These are phyloP conservation scores for Marasmius tenuissimus DNA, from an alignment of 1,284 basidiomycete species.

Conservation along the genomic window DNA sequence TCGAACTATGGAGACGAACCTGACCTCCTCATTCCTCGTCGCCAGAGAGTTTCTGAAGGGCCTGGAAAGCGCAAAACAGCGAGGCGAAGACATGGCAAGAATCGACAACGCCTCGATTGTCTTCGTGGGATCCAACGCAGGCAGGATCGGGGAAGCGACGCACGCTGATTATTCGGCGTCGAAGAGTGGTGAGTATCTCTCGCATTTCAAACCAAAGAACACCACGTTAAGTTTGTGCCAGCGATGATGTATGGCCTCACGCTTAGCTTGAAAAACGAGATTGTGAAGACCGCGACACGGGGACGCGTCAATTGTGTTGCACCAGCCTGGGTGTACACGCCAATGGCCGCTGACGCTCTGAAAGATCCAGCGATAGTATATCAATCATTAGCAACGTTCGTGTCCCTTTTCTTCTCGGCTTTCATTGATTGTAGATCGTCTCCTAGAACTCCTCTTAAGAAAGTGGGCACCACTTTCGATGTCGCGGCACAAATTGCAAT, in stretches of 20 bases:
- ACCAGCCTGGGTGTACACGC: slow-evolving; percentile 66
- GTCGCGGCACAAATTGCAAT: slow-evolving; percentile 67
- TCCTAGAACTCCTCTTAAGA: slow-evolving; percentile 67
- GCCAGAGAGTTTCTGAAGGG: slow-evolving; percentile 57
- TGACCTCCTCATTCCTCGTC: slow-evolving; percentile 70
- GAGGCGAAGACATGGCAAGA: slow-evolving; percentile 37
- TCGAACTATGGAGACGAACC: slow-evolving; percentile 58
- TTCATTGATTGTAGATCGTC: not conserved
- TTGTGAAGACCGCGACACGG: slow-evolving; percentile 69
- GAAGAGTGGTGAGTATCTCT: slow-evolving; percentile 48
- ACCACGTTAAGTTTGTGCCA: slow-evolving; percentile 22
- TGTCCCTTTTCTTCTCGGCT: not conserved
- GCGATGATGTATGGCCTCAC: slow-evolving; percentile 77
- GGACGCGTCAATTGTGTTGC: slow-evolving; percentile 73
- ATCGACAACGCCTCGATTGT: slow-evolving; percentile 52
- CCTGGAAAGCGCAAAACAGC: slow-evolving; percentile 36
- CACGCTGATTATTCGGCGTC: slow-evolving; percentile 64
- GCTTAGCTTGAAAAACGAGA: slow-evolving; percentile 75
- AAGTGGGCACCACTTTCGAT: slow-evolving; percentile 63
- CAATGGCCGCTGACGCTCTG: slow-evolving; percentile 48
- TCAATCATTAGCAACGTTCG: slow-evolving; percentile 51
- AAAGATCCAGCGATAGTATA: slow-evolving; percentile 44
- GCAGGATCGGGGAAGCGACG: slow-evolving; percentile 71
- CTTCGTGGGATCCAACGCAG: slow-evolving; percentile 70
- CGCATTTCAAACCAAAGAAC: not conserved